A percentile compares a stretch with the other conserved stretches of the same genome.
These are phyloP conservation scores for Carex myosuroides DNA, from an alignment of 176 grass and related monocot species.

Conservation along the genomic window DNA sequence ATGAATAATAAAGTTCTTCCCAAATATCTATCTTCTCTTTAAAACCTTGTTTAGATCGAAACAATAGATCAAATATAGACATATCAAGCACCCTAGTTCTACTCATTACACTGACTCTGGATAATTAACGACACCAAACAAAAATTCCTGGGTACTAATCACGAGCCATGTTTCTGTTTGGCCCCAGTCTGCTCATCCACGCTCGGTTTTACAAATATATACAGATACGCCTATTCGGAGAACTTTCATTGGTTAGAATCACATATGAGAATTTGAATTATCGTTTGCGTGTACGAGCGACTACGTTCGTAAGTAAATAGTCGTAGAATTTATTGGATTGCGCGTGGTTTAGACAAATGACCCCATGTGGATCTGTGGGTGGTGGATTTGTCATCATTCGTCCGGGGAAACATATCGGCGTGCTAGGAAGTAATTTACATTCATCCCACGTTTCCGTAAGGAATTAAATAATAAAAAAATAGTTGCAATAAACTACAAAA, in stretches of 20 bases:
- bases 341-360: background rate
- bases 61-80: no score
- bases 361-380: background rate
- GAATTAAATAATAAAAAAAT: background rate
- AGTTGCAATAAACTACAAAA: background rate
- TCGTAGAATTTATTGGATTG: background rate
- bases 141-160: background rate
- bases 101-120: background rate
- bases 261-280: background rate
- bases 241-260: background rate
- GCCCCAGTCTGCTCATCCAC: background rate
- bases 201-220: background rate
- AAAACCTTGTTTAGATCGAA: no score
- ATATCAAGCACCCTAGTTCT: no score
- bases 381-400: background rate
- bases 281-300: no score
- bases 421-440: background rate
- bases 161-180: background rate
- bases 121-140: background rate
- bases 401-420: slow-evolving; percentile 13
- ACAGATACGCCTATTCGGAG: background rate
- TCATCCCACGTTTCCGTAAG: background rate
- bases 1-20: no score
- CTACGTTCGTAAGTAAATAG: background rate
- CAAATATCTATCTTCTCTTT: no score